These are phyloP conservation scores for Trifolium dubium DNA, from an alignment of 306 rosid genomes.

Conservation along the genomic window DNA sequence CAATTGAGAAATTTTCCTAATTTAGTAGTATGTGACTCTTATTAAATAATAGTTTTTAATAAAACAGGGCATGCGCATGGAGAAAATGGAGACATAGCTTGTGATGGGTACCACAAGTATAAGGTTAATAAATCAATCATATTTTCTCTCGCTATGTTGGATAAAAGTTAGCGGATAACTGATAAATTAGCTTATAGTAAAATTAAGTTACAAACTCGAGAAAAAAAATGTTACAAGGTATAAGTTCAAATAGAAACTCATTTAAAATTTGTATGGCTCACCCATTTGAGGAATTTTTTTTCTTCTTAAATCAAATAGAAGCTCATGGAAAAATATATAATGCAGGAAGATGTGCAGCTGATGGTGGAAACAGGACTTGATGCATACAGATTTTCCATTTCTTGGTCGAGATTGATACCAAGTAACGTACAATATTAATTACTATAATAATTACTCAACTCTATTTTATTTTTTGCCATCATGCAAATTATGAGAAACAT, in stretches of 20 bases:
- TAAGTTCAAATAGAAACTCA: too few relatives aligned
- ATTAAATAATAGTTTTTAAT: not conserved
- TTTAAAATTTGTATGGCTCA: too few relatives aligned
- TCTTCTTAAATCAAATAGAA: too few relatives aligned
- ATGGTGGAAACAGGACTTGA: constrained; percentile 80
- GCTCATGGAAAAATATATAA: not conserved
- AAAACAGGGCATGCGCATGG: constrained; percentile 47
- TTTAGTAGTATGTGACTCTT: too few relatives aligned
- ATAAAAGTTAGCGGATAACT: too few relatives aligned
- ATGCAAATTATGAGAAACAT: not conserved
- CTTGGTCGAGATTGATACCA: constrained; percentile 90
- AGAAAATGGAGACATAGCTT: constrained; percentile 67
- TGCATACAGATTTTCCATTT: constrained; percentile 83
- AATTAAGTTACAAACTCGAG: too few relatives aligned
- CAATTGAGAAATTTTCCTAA: too few relatives aligned
- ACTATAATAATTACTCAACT: not conserved
- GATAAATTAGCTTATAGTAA: too few relatives aligned
- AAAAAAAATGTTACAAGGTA: too few relatives aligned
- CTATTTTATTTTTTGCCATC: not conserved
- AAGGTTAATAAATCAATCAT: not conserved
- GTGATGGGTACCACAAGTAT: constrained; percentile 70
- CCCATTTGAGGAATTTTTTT: too few relatives aligned
- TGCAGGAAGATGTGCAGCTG: constrained; percentile 82
- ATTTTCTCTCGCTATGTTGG: too few relatives aligned
- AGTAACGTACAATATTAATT: constrained; percentile 39